These are phyloP conservation scores for Adansonia digitata DNA, from an alignment of 345 rosid species.

Conservation along the genomic window DNA sequence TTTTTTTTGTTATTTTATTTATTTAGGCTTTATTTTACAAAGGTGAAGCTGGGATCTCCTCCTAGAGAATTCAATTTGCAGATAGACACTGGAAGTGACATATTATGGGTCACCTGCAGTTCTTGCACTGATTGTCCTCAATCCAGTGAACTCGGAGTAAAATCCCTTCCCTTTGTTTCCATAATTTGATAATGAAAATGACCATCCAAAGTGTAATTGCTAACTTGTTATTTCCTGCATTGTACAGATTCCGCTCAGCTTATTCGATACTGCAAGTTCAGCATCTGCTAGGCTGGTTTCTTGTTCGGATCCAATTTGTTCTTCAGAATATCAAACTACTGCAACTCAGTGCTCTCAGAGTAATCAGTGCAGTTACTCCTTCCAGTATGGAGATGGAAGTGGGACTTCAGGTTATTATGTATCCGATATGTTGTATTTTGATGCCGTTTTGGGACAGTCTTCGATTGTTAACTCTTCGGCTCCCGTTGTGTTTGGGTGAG, in stretches of 20 bases:
- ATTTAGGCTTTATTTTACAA: constrained; percentile 84
- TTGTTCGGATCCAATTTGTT: constrained; percentile 49
- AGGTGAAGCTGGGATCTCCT: constrained; percentile 91
- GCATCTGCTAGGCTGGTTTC: constrained; percentile 56
- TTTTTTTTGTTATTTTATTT: constrained; percentile 18
- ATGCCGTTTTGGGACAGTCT: constrained; percentile 65
- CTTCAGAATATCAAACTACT: constrained; percentile 52
- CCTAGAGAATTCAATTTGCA: constrained; percentile 94
- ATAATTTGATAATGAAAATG: constrained; percentile 1
- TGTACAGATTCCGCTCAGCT: constrained; percentile 69
- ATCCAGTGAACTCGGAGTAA: constrained; percentile 88
- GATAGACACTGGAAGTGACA: constrained; percentile 97
- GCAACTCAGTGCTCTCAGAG: constrained; percentile 63
- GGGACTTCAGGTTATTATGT: constrained; percentile 91
- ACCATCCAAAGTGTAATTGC: constrained; percentile 12
- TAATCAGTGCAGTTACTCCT: constrained; percentile 77
- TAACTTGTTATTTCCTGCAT: constrained; percentile 9
- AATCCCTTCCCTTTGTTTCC: constrained; percentile 15
- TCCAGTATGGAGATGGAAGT: constrained; percentile 90
- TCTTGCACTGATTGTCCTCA: constrained; percentile 80
- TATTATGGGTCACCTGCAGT: constrained; percentile 85
- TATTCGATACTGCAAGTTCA: constrained; percentile 66
- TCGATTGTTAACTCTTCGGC: constrained; percentile 76
- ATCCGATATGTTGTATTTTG: constrained; percentile 61
- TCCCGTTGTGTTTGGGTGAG: constrained; percentile 78